Conservation (phyloP, 73 alveolate genomes). For the Symbiodinium pilosum region DNA sequence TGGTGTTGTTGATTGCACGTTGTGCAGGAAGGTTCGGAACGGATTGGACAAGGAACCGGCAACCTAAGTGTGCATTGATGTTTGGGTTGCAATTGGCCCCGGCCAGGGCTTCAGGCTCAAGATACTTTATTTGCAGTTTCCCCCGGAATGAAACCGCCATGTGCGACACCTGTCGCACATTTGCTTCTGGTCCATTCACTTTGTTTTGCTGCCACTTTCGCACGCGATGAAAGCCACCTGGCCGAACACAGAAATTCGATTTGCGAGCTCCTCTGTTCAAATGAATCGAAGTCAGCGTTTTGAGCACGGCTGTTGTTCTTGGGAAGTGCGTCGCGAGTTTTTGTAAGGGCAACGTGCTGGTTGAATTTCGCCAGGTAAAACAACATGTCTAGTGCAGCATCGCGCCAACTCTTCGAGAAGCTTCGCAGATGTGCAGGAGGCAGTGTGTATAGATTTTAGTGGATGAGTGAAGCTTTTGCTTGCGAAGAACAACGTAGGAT, state of each 20-base stretch:
- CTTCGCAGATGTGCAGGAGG: background rate
- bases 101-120: too few relatives aligned
- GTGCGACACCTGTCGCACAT: background rate
- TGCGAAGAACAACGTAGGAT: background rate
- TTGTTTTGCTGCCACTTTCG: background rate
- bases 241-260: background rate
- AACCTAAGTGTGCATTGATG: too few relatives aligned
- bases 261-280: background rate
- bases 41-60: too few relatives aligned
- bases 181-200: background rate
- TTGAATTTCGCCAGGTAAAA: background rate
- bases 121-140: too few relatives aligned
- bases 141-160: constrained; percentile 3
- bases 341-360: too few relatives aligned
- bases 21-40: too few relatives aligned
- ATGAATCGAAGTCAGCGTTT: background rate
- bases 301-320: background rate
- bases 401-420: background rate
- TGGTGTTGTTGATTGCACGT: too few relatives aligned
- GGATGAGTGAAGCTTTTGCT: background rate
- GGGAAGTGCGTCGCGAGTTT: background rate
- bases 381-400: background rate
- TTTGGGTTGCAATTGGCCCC: too few relatives aligned
- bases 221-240: background rate
- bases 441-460: background rate